A percentile compares a stretch with the other conserved stretches of the same genome.
phyloP scores from a whole-genome alignment of 352 stramenopile species.

The Phytopythium delawarense region DNA sequence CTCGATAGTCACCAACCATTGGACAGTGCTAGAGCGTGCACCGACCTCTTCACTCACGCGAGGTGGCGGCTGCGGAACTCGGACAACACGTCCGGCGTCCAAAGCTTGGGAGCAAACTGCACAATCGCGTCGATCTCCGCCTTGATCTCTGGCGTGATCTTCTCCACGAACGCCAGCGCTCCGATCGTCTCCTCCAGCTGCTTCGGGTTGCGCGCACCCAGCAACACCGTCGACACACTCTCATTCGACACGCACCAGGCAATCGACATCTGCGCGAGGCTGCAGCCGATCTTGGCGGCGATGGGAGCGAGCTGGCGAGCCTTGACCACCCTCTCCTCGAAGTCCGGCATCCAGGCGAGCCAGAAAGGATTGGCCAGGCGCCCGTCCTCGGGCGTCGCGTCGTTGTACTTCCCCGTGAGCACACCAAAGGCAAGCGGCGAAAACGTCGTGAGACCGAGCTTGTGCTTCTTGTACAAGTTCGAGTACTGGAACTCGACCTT shows the following conservation, averaged over 20 bases:
- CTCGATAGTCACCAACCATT: too few species aligned
- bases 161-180: slow-evolving; percentile 12
- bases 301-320: slow-evolving; percentile 22
- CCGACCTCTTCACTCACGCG: neutral
- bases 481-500: slow-evolving; percentile 20
- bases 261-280: slow-evolving; percentile 37
- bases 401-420: slow-evolving; percentile 44
- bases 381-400: slow-evolving; percentile 26
- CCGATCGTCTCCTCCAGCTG: slow-evolving; percentile 13
- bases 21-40: too few species aligned
- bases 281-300: slow-evolving; percentile 33
- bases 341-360: slow-evolving; percentile 16
- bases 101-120: slow-evolving; percentile 4
- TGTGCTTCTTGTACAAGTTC: slow-evolving; percentile 14
- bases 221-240: slow-evolving; percentile 23
- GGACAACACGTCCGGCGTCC: neutral
- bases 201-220: slow-evolving; percentile 8
- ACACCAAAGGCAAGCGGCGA: slow-evolving; percentile 29
- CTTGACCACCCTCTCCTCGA: slow-evolving; percentile 22
- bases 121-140: slow-evolving; percentile 20
- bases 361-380: slow-evolving; percentile 21
- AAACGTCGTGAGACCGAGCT: slow-evolving; percentile 9
- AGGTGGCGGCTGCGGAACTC: neutral
- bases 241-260: slow-evolving; percentile 23
- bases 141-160: slow-evolving; percentile 40